These are phyloP conservation scores for Curvularia hawaiiensis DNA, from an alignment of 2,329 filamentous ascomycete genomes.

Conservation along the genomic window DNA sequence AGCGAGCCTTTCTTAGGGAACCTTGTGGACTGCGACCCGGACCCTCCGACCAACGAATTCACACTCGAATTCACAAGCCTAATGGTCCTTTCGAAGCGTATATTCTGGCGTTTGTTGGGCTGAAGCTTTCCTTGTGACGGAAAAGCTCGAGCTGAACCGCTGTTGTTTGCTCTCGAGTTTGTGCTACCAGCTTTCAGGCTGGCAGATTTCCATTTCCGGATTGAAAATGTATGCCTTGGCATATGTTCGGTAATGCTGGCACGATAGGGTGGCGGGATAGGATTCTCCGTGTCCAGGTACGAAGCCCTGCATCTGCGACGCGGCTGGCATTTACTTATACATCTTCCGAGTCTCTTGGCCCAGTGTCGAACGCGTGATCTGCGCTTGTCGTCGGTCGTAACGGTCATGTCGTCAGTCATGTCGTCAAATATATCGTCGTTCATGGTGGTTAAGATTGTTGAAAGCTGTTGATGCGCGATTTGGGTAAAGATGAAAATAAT, in stretches of 20 bases:
- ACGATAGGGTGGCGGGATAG: neutral
- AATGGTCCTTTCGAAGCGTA: conserved; percentile 7
- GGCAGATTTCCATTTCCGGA: conserved; percentile 1
- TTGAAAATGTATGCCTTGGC: conserved; percentile 1
- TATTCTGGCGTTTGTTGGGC: neutral
- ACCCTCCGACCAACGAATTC: conserved; percentile 7
- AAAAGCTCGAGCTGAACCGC: conserved; percentile 1
- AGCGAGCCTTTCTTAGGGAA: neutral
- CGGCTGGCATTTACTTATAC: conserved; percentile 6
- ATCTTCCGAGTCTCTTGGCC: conserved; percentile 11
- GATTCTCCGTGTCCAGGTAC: conserved; percentile 2
- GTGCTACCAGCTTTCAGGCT: neutral
- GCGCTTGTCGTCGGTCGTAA: conserved; percentile 5
- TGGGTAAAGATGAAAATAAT: neutral
- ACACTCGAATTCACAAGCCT: conserved; percentile 10
- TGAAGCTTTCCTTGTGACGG: conserved; percentile 11
- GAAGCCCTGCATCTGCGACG: conserved; percentile 7
- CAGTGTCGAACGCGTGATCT: conserved; percentile 8
- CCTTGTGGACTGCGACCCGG: neutral
- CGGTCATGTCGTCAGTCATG: neutral
- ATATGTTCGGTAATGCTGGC: neutral
- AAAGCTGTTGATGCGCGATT: neutral
- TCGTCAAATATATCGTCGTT: neutral
- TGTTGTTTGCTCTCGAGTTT: neutral
- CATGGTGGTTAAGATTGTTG: neutral